Percentiles rank a stretch among this genome's conserved stretches.
Conservation (phyloP, 116 monocot genomes). For the Posidonia oceanica region DNA sequence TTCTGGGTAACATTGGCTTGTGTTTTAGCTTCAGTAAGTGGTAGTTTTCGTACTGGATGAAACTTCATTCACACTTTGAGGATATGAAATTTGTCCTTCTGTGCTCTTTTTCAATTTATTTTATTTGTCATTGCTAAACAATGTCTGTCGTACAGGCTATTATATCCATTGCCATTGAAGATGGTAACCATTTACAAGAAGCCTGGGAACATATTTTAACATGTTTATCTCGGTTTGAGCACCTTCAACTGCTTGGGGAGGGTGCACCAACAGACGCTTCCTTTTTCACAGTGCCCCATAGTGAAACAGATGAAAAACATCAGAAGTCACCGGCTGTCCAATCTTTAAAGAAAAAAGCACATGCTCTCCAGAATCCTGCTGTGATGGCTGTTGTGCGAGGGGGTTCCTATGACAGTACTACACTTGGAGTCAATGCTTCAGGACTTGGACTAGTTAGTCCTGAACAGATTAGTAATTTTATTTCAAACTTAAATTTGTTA, state of each 20-base stretch:
- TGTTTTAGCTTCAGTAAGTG: too few species aligned
- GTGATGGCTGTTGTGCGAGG: slow-evolving; percentile 90
- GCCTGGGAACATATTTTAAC: slow-evolving; percentile 95
- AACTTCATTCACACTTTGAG: too few species aligned
- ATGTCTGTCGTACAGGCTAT: slow-evolving; percentile 48
- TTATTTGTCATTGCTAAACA: neutral
- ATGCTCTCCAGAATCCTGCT: slow-evolving; percentile 89
- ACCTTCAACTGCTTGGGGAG: slow-evolving; percentile 90
- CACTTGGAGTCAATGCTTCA: slow-evolving; percentile 42
- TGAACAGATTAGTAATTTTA: slow-evolving; percentile 88
- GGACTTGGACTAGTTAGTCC: slow-evolving; percentile 57
- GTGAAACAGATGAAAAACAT: slow-evolving; percentile 54
- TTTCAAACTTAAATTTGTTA: slow-evolving; percentile 81
- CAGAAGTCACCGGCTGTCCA: slow-evolving; percentile 33
- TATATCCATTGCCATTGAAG: slow-evolving; percentile 97
- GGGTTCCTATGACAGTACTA: slow-evolving; percentile 88
- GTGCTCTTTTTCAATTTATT: neutral
- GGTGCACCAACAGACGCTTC: slow-evolving; percentile 92
- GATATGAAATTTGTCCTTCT: too few species aligned
- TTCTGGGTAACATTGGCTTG: too few species aligned
- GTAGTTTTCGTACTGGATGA: too few species aligned
- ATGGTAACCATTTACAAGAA: slow-evolving; percentile 91
- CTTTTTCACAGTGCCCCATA: slow-evolving; percentile 41
- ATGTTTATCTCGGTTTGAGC: slow-evolving; percentile 96
- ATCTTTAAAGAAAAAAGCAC: slow-evolving; percentile 55